A percentile compares a stretch with the other conserved stretches of the same genome.
Evolutionary conservation across 768 basidiomycete genomes (phyloP).

Genomic region (Lactarius psammicola): DNA sequence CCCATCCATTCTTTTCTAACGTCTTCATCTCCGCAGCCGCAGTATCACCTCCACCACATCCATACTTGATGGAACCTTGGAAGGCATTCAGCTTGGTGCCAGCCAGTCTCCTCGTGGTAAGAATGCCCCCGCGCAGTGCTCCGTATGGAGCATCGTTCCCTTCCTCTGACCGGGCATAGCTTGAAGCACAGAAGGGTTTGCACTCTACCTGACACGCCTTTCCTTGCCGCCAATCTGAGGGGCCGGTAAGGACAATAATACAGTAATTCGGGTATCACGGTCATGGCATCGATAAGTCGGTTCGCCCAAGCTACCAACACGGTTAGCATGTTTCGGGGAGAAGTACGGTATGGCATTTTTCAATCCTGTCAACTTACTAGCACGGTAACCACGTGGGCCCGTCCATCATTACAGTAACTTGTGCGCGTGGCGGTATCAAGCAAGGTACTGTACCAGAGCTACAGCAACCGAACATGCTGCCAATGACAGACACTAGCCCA

Average conservation of each 20-base stretch:
- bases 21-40: conserved; percentile 6
- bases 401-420: neutral
- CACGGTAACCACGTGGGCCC: neutral
- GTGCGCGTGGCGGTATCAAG: neutral
- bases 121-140: neutral
- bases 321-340: neutral
- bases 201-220: neutral
- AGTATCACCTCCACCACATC: neutral
- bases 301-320: neutral
- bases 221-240: neutral
- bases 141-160: neutral
- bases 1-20: neutral
- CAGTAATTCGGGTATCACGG: neutral
- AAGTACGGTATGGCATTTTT: neutral
- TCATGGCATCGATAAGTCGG: neutral
- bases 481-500: neutral
- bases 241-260: neutral
- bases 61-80: neutral
- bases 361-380: neutral
- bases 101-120: neutral
- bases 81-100: neutral
- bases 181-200: neutral
- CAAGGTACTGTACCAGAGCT: neutral
- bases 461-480: neutral
- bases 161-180: neutral